Conservation (phyloP, 208 protist genomes). For the Entamoeba invadens region DNA sequence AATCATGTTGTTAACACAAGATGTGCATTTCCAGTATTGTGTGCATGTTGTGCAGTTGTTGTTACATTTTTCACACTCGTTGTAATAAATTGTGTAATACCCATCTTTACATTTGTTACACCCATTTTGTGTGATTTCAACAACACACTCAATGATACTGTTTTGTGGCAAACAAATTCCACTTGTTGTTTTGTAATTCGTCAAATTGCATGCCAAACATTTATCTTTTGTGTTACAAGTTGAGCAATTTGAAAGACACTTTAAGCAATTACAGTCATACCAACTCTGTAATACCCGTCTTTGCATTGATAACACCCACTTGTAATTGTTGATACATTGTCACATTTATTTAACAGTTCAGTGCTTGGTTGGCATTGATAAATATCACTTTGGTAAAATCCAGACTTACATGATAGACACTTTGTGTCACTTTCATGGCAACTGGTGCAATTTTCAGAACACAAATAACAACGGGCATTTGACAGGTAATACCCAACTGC, state of each 20-base stretch:
- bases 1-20: background rate
- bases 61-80: background rate
- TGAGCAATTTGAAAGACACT: background rate
- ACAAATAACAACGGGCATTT: background rate
- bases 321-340: background rate
- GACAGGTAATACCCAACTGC: background rate
- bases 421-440: background rate
- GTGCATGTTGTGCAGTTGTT: background rate
- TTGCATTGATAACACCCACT: background rate
- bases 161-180: background rate
- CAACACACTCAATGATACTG: background rate
- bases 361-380: background rate
- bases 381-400: background rate
- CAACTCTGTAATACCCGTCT: background rate
- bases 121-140: background rate
- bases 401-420: background rate
- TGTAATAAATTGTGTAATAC: background rate
- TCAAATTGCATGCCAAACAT: background rate
- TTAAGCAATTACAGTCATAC: background rate
- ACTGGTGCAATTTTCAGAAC: background rate
- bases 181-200: background rate
- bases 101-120: background rate
- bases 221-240: background rate
- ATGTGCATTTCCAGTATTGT: background rate
- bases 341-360: background rate